Evolutionary conservation across 495 filamentous ascomycete species (phyloP).

Genomic region (Penicillium manginii): DNA sequence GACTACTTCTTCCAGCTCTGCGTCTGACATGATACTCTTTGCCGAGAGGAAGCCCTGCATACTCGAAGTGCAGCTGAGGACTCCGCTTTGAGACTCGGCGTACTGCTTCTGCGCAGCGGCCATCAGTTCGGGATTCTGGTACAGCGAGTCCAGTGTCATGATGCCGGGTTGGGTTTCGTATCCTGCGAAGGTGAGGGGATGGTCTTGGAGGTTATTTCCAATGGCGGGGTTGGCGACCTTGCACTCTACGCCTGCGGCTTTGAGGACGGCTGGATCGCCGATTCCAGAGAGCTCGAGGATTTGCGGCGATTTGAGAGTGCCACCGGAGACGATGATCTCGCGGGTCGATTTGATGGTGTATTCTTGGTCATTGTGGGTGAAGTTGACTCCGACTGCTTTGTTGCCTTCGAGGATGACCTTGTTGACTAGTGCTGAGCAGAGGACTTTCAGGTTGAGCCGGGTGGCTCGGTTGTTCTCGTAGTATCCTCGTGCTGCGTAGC

Average conservation of each 20-base stretch:
- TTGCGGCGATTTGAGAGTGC: constrained; percentile 55
- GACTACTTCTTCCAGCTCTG: constrained; percentile 24
- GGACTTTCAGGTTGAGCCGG: constrained; percentile 48
- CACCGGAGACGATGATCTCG: constrained; percentile 56
- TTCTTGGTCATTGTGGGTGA: constrained; percentile 34
- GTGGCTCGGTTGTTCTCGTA: constrained; percentile 25
- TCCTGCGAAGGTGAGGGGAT: constrained; percentile 23
- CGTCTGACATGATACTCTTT: constrained; percentile 23
- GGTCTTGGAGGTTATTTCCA: constrained; percentile 54
- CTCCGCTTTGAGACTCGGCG: constrained; percentile 14
- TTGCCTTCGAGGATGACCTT: constrained; percentile 46
- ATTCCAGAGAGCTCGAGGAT: constrained; percentile 63
- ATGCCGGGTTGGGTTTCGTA: constrained; percentile 3
- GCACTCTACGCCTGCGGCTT: constrained; percentile 37
- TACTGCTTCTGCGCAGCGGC: constrained; percentile 24
- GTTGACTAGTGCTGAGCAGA: constrained; percentile 49
- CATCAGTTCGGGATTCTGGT: neutral
- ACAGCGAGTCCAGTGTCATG: neutral
- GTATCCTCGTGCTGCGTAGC: constrained; percentile 50
- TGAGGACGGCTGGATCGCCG: constrained; percentile 38
- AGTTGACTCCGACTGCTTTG: constrained; percentile 33
- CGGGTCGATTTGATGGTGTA: constrained; percentile 48
- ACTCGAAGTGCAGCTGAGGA: constrained; percentile 17
- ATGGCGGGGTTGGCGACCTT: constrained; percentile 43
- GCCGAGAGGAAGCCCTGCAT: constrained; percentile 33